These are phyloP conservation scores for Lyophyllum atratum DNA, from an alignment of 768 basidiomycete species.

Conservation along the genomic window DNA sequence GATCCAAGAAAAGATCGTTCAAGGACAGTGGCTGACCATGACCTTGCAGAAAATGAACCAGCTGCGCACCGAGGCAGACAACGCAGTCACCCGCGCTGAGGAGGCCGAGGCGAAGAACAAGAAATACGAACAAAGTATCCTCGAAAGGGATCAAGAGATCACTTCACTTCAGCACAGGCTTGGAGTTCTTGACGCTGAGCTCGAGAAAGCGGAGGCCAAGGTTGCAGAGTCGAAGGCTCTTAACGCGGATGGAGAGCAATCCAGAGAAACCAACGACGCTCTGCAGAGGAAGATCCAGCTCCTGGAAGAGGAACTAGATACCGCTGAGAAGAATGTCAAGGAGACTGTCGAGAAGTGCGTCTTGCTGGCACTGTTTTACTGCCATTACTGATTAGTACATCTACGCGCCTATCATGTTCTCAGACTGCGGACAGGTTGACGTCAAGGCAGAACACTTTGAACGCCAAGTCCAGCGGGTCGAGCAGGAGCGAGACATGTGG, in stretches of 20 bases:
- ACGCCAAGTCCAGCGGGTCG: constrained; percentile 81
- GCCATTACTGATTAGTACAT: constrained; percentile 17
- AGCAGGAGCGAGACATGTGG: constrained; percentile 91
- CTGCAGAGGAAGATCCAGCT: constrained; percentile 84
- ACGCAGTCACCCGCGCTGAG: constrained; percentile 81
- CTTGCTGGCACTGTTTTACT: not conserved
- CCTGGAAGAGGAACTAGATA: constrained; percentile 94
- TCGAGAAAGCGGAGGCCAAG: constrained; percentile 71
- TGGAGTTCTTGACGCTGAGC: constrained; percentile 59
- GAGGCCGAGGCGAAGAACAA: constrained; percentile 84
- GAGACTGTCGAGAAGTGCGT: constrained; percentile 96
- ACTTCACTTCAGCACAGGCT: constrained; percentile 77
- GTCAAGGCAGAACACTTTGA: constrained; percentile 99
- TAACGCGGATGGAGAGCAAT: constrained; percentile 67
- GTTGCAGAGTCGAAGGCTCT: constrained; percentile 65
- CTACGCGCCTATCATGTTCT: constrained; percentile 18
- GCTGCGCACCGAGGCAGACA: constrained; percentile 86
- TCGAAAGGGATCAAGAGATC: constrained; percentile 87
- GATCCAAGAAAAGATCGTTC: not conserved
- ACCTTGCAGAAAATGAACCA: constrained; percentile 67
- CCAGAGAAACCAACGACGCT: constrained; percentile 71
- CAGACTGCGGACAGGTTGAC: constrained; percentile 93
- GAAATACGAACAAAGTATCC: constrained; percentile 66
- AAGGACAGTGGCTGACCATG: constrained; percentile 20
- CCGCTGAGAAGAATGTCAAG: constrained; percentile 94